Conservation (phyloP, 345 rosid species). For the Citrus australasica region DNA sequence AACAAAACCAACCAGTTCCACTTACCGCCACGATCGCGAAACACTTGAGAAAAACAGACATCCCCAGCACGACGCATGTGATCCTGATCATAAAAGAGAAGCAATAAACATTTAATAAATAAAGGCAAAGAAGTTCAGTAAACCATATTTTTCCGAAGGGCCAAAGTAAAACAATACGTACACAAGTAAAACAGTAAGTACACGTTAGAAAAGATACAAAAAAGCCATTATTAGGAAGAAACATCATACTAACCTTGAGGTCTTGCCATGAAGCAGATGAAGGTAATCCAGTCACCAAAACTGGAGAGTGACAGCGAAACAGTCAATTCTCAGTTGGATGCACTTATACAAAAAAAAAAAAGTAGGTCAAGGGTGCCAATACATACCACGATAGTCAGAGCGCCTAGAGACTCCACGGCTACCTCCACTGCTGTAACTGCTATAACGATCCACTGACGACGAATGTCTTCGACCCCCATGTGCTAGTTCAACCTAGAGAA, state of each 20-base stretch:
- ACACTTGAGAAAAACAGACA: conserved; percentile 94
- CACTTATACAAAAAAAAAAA: not conserved
- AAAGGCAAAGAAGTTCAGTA: not conserved
- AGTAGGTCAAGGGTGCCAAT: not conserved
- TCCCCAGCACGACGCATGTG: conserved; percentile 99
- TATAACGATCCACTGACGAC: conserved; percentile 65
- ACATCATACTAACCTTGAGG: conserved; percentile 63
- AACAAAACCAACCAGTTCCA: not conserved
- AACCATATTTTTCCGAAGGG: not conserved
- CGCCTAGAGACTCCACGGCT: conserved; percentile 72
- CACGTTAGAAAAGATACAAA: not conserved
- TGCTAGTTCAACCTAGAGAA: conserved; percentile 81
- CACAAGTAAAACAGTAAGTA: not conserved
- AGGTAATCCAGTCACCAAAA: conserved; percentile 84
- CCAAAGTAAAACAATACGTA: not conserved
- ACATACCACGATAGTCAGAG: conserved; percentile 89
- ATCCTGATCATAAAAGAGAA: conserved; percentile 45
- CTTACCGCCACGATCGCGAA: conserved; percentile 82
- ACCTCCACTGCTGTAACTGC: conserved; percentile 64
- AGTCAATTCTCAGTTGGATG: conserved; percentile 1
- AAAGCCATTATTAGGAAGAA: not conserved
- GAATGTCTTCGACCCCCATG: conserved; percentile 80
- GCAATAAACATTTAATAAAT: not conserved
- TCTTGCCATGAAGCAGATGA: conserved; percentile 99
- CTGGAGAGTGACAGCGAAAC: conserved; percentile 33